Percentiles rank a stretch among this genome's conserved stretches.
These are phyloP conservation scores for Cyclostephanos tholiformis DNA, from an alignment of 108 stramenopile species.

Conservation along the genomic window DNA sequence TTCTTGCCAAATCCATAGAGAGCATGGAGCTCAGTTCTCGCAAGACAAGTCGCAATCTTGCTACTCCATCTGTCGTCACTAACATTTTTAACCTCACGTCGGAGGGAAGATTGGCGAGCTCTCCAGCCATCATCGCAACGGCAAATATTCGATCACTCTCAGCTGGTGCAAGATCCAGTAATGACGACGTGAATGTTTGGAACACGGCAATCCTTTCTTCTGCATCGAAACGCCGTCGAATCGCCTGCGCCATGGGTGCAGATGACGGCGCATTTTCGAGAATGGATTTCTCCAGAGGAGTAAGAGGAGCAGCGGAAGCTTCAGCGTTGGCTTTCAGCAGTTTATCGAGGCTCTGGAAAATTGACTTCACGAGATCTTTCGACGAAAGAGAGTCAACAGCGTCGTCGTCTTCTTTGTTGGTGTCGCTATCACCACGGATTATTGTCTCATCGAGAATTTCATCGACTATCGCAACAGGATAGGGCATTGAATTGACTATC, in stretches of 20 bases:
- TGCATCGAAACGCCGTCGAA: constrained; percentile 50
- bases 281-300: constrained; percentile 77
- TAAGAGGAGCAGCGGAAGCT: constrained; percentile 44
- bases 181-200: constrained; percentile 55
- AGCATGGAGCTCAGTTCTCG: constrained; percentile 53
- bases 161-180: constrained; percentile 67
- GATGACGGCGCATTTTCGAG: constrained; percentile 55
- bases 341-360: constrained; percentile 54
- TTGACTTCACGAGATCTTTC: constrained; percentile 52
- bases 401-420: constrained; percentile 62
- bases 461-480: constrained; percentile 79
- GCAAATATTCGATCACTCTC: constrained; percentile 57
- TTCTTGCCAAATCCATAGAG: constrained; percentile 58
- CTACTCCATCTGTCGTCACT: constrained; percentile 52
- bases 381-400: constrained; percentile 45
- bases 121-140: constrained; percentile 76
- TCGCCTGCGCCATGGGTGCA: constrained; percentile 36
- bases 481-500: constrained; percentile 70
- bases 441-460: constrained; percentile 70
- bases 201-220: constrained; percentile 76
- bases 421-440: constrained; percentile 37
- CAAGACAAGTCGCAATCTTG: constrained; percentile 64
- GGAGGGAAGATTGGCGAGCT: constrained; percentile 65
- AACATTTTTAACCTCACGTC: constrained; percentile 58
- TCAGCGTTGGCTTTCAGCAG: constrained; percentile 37